Percentiles rank a stretch among this genome's conserved stretches.
Conservation (phyloP, 306 rosid species). For the Albizia julibrissin region DNA sequence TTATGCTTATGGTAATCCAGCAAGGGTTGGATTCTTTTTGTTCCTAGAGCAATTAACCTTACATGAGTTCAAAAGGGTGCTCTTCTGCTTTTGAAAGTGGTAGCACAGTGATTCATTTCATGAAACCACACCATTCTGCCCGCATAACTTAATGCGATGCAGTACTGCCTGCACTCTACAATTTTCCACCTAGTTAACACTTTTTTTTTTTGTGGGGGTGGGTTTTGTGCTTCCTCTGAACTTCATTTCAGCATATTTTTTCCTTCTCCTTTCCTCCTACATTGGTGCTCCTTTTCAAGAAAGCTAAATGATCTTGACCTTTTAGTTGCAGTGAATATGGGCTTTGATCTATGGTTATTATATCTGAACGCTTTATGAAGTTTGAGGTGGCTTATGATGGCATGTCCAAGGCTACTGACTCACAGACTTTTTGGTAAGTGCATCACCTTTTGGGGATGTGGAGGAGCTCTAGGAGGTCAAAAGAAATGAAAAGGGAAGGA, state of each 20-base stretch:
- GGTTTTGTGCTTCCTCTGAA: neutral
- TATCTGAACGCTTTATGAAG: slow-evolving; percentile 9
- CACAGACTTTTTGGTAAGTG: neutral
- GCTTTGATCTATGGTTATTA: slow-evolving; percentile 11
- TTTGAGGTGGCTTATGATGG: slow-evolving; percentile 20
- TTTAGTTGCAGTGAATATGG: slow-evolving; percentile 32
- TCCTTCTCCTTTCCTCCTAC: neutral
- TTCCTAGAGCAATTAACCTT: slow-evolving; percentile 21
- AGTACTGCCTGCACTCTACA: neutral
- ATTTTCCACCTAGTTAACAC: neutral
- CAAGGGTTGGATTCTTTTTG: slow-evolving; percentile 10
- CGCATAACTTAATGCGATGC: slow-evolving; percentile 23
- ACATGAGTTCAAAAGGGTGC: slow-evolving; percentile 2
- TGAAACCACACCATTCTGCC: neutral
- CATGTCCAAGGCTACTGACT: slow-evolving; percentile 2
- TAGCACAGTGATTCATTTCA: neutral
- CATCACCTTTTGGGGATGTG: neutral
- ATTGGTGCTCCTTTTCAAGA: slow-evolving; percentile 13
- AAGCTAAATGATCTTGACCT: slow-evolving; percentile 33
- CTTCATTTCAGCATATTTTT: neutral
- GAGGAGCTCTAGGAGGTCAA: slow-evolving; percentile 8
- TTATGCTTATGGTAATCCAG: neutral
- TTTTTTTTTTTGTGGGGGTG: neutral
- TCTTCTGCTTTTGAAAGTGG: slow-evolving; percentile 12
- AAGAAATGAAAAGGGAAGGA: slow-evolving; percentile 26